These are phyloP conservation scores for Sporisorium sorghi DNA, from an alignment of 1,284 basidiomycete species.

Conservation along the genomic window DNA sequence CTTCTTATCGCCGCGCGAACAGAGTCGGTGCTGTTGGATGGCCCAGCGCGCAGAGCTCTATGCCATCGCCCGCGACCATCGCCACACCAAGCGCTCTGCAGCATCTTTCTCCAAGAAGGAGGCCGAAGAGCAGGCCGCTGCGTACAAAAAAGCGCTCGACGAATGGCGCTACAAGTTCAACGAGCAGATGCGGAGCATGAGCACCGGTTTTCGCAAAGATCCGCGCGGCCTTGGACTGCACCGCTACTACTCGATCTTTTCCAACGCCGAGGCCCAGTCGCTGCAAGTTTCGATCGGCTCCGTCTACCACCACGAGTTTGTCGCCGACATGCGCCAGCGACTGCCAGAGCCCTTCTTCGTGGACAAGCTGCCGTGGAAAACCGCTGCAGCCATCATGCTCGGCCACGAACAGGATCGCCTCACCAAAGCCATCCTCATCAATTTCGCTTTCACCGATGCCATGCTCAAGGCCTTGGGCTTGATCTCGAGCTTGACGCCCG, in stretches of 20 bases:
- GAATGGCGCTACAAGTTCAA: conserved; percentile 49
- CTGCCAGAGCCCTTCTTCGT: conserved; percentile 30
- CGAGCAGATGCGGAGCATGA: conserved; percentile 51
- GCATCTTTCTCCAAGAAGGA: conserved; percentile 36
- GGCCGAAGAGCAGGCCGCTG: conserved; percentile 33
- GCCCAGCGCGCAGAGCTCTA: conserved; percentile 45
- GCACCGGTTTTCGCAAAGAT: conserved; percentile 35
- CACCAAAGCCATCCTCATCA: conserved; percentile 46
- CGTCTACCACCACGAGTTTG: conserved; percentile 47
- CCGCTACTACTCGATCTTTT: conserved; percentile 45
- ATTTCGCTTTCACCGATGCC: conserved; percentile 37
- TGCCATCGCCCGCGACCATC: conserved; percentile 31
- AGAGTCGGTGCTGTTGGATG: conserved; percentile 50
- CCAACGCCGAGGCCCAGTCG: conserved; percentile 39
- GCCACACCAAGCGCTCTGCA: conserved; percentile 37
- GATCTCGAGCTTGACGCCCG: conserved; percentile 34
- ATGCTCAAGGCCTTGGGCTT: conserved; percentile 41
- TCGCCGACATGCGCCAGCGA: conserved; percentile 37
- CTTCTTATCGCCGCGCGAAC: conserved; percentile 42
- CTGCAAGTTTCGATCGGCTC: conserved; percentile 37
- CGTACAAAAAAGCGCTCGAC: conserved; percentile 42
- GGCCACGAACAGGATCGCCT: conserved; percentile 39
- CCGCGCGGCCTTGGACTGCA: conserved; percentile 41
- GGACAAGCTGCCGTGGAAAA: conserved; percentile 36
- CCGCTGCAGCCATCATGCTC: conserved; percentile 32